These are phyloP conservation scores for Aspergillus glaucus DNA, from an alignment of 2,329 filamentous ascomycete genomes.

Conservation along the genomic window DNA sequence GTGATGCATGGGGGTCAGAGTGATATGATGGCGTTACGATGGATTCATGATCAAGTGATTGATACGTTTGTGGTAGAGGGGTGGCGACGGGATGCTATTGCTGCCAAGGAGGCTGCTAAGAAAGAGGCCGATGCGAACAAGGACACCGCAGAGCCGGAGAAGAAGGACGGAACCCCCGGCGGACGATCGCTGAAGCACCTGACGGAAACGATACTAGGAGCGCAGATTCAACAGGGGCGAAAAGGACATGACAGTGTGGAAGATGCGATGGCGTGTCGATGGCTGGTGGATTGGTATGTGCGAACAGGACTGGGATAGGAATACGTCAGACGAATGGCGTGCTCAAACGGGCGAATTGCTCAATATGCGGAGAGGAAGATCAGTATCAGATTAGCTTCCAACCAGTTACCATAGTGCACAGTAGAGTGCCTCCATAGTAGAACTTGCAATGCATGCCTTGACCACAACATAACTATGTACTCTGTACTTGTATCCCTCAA, in stretches of 20 bases:
- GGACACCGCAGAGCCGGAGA: neutral
- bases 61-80: conserved; percentile 37
- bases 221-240: conserved; percentile 17
- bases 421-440: too few relatives aligned
- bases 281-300: conserved; percentile 38
- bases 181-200: conserved; percentile 16
- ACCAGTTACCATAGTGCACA: too few relatives aligned
- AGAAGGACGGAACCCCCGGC: neutral
- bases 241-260: conserved; percentile 41
- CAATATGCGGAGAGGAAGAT: neutral
- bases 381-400: too few relatives aligned
- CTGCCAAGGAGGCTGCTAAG: neutral
- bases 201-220: conserved; percentile 9
- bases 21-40: conserved; percentile 43
- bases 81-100: neutral
- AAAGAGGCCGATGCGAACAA: neutral
- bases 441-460: too few relatives aligned
- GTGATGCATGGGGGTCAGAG: conserved; percentile 42
- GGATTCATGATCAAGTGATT: conserved; percentile 42
- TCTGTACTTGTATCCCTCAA: too few relatives aligned
- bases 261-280: conserved; percentile 41
- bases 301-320: neutral
- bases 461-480: too few relatives aligned
- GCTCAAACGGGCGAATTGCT: neutral
- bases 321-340: conserved; percentile 1